Conservation (phyloP, 192 early-diverging fungal species). For the Coemansia sp. region DNA sequence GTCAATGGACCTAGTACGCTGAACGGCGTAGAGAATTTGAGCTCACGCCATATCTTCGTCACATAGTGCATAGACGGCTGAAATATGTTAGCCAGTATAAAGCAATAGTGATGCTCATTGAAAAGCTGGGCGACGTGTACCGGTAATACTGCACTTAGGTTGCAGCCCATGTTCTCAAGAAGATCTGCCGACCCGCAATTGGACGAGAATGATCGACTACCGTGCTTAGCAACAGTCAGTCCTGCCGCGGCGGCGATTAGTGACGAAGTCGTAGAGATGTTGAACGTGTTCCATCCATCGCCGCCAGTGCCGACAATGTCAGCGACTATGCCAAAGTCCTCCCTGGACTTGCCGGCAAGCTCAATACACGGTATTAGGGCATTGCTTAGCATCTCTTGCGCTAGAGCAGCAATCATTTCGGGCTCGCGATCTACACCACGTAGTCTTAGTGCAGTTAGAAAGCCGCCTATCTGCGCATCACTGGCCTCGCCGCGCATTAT, state of each 20-base stretch:
- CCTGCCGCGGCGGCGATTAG: conserved; percentile 95
- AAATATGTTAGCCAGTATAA: conserved; percentile 89
- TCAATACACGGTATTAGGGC: conserved; percentile 66
- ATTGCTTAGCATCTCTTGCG: conserved; percentile 73
- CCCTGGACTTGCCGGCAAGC: conserved; percentile 28
- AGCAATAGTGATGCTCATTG: conserved; percentile 74
- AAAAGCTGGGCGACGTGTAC: conserved; percentile 67
- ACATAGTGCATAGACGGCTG: conserved; percentile 90
- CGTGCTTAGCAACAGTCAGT: conserved; percentile 90
- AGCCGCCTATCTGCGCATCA: conserved; percentile 83
- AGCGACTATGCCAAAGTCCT: conserved; percentile 58
- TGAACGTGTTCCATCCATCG: conserved; percentile 95
- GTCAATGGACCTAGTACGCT: conserved; percentile 90
- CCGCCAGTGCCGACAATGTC: conserved; percentile 98
- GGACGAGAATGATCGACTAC: conserved; percentile 89
- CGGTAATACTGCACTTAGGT: conserved; percentile 67
- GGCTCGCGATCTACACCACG: conserved; percentile 74
- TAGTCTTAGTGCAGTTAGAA: conserved; percentile 77
- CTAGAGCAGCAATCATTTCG: conserved; percentile 77
- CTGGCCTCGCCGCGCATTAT: conserved; percentile 80
- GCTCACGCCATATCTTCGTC: conserved; percentile 73
- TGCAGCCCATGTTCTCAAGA: conserved; percentile 82
- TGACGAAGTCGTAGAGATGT: conserved; percentile 89
- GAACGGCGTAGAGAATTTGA: conserved; percentile 91
- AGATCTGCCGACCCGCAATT: conserved; percentile 91